These are phyloP conservation scores for Pholiota adiposa DNA, from an alignment of 1,284 basidiomycete genomes.

Conservation along the genomic window DNA sequence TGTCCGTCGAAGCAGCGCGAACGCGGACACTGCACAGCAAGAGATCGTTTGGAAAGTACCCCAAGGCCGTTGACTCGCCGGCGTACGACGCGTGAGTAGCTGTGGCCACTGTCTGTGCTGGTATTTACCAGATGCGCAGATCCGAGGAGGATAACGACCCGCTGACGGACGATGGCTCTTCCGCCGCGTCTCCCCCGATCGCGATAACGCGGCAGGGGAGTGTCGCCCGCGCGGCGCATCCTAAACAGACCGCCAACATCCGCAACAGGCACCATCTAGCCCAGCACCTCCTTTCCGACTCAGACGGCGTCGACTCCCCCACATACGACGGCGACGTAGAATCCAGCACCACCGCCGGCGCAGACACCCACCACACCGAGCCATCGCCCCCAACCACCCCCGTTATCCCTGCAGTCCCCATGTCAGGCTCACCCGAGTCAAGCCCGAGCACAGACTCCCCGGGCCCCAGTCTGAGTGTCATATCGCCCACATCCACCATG, in stretches of 20 bases:
- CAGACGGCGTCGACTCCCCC: constrained; percentile 77
- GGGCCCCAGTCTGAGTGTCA: constrained; percentile 30
- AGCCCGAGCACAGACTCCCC: constrained; percentile 31
- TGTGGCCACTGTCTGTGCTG: background rate
- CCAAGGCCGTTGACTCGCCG: constrained; percentile 65
- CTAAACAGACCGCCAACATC: constrained; percentile 31
- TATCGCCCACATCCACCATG: constrained; percentile 16
- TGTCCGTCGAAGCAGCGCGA: constrained; percentile 26
- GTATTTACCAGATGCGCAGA: constrained; percentile 33
- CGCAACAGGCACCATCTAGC: constrained; percentile 55
- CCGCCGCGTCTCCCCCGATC: constrained; percentile 50
- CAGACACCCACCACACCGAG: constrained; percentile 37
- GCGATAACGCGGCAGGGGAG: constrained; percentile 33
- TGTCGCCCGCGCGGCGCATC: constrained; percentile 27
- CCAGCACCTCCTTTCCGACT: constrained; percentile 59
- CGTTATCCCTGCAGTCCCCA: constrained; percentile 27
- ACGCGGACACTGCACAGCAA: constrained; percentile 57
- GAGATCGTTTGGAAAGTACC: constrained; percentile 68
- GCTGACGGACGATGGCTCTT: constrained; percentile 71
- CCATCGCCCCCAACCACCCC: constrained; percentile 21
- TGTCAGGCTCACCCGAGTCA: constrained; percentile 44
- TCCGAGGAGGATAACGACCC: constrained; percentile 86
- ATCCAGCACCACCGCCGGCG: constrained; percentile 67
- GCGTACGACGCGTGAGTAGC: constrained; percentile 70
- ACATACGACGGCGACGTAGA: constrained; percentile 94